Evolutionary conservation across 2,329 filamentous ascomycete species (phyloP), one percentile per base, ranked within the genome.

Genomic region (Lasiodiplodia hormozganensis): DNA sequence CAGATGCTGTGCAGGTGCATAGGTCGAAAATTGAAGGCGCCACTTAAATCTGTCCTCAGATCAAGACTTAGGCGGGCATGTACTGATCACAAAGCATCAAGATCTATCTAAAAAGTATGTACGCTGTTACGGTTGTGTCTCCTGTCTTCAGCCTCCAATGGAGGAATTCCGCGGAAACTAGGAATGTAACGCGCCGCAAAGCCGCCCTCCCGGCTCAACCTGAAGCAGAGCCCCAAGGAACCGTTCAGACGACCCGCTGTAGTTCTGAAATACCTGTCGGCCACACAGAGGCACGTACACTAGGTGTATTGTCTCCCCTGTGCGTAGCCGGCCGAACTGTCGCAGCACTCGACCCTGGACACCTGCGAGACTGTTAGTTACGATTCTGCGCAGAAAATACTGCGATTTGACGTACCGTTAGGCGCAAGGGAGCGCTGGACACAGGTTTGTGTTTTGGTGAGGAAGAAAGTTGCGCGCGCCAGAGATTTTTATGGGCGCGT

Each of bases 191-290:
- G 87, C 86, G 60, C 90, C 85, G 84, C 84, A 82, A 82, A 82
- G 79, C 79, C 82, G 80, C 79, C 79, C 82, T 83, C 83, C 84
- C 87, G 85, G 87, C 87, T 93, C 90, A 90, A 67, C 86, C 85
- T 82, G 73, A 77, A 82, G 87, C 60, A 64, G 7, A 52, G 60
- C 60, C 25, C 60, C 60, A 64, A 38, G 89, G 89, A 92, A 85
- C 88, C 87, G 86, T 64, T 68, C 58, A 21, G 36, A 65, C 60
- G 52, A 60, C 43, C 31, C 62, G 62, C 82, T 81, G 83, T 96
- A 87, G 77, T 81, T 97, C 90, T 96, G 81, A 92, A 62, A 64
- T 90, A 96, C 90, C 92, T 96, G 94, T 97, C 93, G 92, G 94
- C 92, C 89, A 91, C 92, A 94, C 53, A 66, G 38, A 65, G 54